Conservation (phyloP, 257 asterid species). For the Cruciata laevipes region DNA sequence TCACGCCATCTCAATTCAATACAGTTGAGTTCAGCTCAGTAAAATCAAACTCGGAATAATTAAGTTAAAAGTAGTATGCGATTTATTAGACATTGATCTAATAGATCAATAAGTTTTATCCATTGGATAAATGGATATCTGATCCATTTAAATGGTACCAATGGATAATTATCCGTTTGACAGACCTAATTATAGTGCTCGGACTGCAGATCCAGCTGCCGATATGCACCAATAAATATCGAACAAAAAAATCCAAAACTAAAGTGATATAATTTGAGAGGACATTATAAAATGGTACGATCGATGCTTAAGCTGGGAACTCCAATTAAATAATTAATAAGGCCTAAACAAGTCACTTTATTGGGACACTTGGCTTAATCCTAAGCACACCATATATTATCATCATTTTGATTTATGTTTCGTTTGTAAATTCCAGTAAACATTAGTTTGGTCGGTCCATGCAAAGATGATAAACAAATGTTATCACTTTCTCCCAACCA, state of each 20-base stretch:
- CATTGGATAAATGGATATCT: too few species aligned
- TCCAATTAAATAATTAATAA: background rate
- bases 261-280: background rate
- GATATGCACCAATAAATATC: background rate
- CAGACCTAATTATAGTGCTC: too few species aligned
- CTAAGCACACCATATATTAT: background rate
- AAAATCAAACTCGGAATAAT: too few species aligned
- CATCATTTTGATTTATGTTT: background rate
- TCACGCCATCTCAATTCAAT: too few species aligned
- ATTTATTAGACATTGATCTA: too few species aligned
- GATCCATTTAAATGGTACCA: too few species aligned
- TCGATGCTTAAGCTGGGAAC: background rate
- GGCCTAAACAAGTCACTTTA: background rate
- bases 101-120: too few species aligned
- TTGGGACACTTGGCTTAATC: slow-evolving; percentile 2
- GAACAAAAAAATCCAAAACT: background rate
- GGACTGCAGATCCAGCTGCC: slow-evolving; percentile 9
- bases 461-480: slow-evolving; percentile 3
- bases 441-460: slow-evolving; percentile 8
- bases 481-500: too few species aligned
- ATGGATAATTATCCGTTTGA: too few species aligned
- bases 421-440: background rate
- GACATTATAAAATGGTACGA: background rate
- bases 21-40: too few species aligned
- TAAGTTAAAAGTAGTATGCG: too few species aligned